These are phyloP conservation scores for Recurvomyces mirabilis DNA, from an alignment of 495 filamentous ascomycete species.

Conservation along the genomic window DNA sequence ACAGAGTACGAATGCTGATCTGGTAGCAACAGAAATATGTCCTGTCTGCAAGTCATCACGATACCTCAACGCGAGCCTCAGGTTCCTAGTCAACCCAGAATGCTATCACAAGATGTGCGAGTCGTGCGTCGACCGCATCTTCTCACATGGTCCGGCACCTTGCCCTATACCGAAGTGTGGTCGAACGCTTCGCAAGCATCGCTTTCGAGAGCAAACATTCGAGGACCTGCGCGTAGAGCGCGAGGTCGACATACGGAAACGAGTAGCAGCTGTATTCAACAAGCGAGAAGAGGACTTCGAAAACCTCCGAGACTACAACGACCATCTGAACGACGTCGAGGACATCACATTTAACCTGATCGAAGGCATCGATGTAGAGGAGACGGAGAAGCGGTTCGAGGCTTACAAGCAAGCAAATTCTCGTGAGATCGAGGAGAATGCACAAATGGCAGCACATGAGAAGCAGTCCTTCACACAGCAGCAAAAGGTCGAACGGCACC, in stretches of 20 bases:
- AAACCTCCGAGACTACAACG: conserved; percentile 67
- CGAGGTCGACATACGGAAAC: conserved; percentile 81
- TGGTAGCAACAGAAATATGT: conserved; percentile 57
- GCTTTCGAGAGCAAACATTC: conserved; percentile 82
- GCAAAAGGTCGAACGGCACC: conserved; percentile 59
- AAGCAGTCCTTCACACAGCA: conserved; percentile 40
- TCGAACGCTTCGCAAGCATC: conserved; percentile 69
- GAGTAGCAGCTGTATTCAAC: conserved; percentile 78
- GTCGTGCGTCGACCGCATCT: conserved; percentile 87
- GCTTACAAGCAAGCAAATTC: conserved; percentile 58
- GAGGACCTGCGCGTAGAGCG: conserved; percentile 81
- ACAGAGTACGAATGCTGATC: conserved; percentile 9
- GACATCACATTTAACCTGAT: conserved; percentile 81
- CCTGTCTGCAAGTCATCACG: conserved; percentile 92
- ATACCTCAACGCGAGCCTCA: conserved; percentile 87
- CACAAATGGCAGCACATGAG: conserved; percentile 43
- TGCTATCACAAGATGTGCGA: conserved; percentile 99
- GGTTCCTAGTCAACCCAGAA: conserved; percentile 90
- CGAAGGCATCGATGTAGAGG: conserved; percentile 52
- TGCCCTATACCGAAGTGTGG: conserved; percentile 83
- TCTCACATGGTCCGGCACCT: conserved; percentile 75
- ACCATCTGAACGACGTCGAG: conserved; percentile 91
- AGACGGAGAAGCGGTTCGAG: conserved; percentile 57
- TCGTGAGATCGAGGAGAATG: conserved; percentile 45
- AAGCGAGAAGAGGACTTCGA: conserved; percentile 82